A percentile compares a stretch with the other conserved stretches of the same genome.
These are phyloP conservation scores for Termitomyces sp. DNA, from an alignment of 1,284 basidiomycete species.

Conservation along the genomic window DNA sequence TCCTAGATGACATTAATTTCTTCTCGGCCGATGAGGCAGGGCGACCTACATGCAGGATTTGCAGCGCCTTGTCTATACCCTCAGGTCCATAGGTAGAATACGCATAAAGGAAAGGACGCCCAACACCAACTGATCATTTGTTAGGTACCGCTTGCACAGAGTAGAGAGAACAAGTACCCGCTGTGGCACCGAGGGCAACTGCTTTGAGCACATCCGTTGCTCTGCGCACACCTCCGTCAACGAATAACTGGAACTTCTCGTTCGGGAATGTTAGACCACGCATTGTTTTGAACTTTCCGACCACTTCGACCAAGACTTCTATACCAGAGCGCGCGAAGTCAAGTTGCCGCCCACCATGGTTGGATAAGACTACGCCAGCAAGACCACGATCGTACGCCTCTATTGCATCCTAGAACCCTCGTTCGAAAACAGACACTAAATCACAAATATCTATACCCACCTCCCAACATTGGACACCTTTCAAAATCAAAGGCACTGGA, in stretches of 20 bases:
- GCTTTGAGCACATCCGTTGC: constrained; percentile 94
- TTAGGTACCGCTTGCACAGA: constrained; percentile 1
- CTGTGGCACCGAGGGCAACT: constrained; percentile 86
- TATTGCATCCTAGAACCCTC: constrained; percentile 63
- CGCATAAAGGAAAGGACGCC: constrained; percentile 84
- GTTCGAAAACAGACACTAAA: not conserved
- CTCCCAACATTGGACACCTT: constrained; percentile 93
- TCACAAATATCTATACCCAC: constrained; percentile 27
- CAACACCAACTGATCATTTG: constrained; percentile 56
- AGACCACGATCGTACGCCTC: constrained; percentile 81
- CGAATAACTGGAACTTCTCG: constrained; percentile 80
- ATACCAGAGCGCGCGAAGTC: constrained; percentile 90
- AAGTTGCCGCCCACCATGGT: constrained; percentile 90
- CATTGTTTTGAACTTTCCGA: constrained; percentile 64
- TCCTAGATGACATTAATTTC: constrained; percentile 46
- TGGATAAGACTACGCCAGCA: constrained; percentile 84
- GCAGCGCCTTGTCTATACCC: constrained; percentile 72
- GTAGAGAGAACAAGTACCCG: constrained; percentile 41
- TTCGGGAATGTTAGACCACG: constrained; percentile 62
- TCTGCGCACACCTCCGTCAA: constrained; percentile 89
- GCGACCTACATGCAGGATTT: constrained; percentile 63
- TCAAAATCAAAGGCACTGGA: constrained; percentile 85
- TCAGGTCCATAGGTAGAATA: constrained; percentile 86
- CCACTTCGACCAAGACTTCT: constrained; percentile 87
- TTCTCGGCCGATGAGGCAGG: not conserved